Evolutionary conservation across 2,329 filamentous ascomycete genomes (phyloP).

Genomic region (Cercospora berteroae): DNA sequence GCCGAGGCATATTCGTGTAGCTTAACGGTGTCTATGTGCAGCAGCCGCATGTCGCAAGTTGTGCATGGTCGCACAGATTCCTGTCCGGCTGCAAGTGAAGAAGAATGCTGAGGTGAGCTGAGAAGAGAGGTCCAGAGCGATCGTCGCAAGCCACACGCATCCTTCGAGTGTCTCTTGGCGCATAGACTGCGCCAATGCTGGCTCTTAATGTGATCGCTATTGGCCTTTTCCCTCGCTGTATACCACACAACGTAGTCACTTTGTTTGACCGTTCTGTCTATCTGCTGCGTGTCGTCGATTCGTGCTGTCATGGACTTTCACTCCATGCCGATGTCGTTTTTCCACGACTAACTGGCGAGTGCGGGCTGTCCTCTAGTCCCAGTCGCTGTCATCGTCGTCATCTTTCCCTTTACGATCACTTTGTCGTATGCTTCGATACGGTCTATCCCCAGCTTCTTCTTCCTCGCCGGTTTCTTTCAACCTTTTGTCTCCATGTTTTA

Average conservation of each 20-base stretch:
- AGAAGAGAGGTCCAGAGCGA: neutral
- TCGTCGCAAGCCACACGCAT: neutral
- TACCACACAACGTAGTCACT: neutral
- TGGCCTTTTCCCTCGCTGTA: neutral
- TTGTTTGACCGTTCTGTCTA: neutral
- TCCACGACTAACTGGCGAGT: rapidly evolving
- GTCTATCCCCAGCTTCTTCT: constrained; percentile 42
- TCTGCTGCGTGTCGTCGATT: neutral
- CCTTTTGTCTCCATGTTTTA: constrained; percentile 75
- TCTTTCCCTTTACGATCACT: constrained; percentile 39
- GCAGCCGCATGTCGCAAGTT: constrained; percentile 24
- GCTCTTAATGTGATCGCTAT: neutral
- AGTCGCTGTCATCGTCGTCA: constrained; percentile 56
- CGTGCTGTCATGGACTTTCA: neutral
- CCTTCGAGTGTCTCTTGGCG: neutral
- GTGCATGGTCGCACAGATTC: neutral
- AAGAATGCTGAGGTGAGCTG: neutral
- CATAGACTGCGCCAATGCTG: neutral
- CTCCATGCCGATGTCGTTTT: neutral
- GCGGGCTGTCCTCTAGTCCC: constrained; percentile 46
- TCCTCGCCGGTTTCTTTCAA: constrained; percentile 62
- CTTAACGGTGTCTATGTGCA: constrained; percentile 21
- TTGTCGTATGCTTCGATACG: constrained; percentile 25
- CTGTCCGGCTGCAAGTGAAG: neutral
- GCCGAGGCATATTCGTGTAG: constrained; percentile 22